Conservation (phyloP, 129 eudicot genomes). For the Pulicaria dysenterica region DNA sequence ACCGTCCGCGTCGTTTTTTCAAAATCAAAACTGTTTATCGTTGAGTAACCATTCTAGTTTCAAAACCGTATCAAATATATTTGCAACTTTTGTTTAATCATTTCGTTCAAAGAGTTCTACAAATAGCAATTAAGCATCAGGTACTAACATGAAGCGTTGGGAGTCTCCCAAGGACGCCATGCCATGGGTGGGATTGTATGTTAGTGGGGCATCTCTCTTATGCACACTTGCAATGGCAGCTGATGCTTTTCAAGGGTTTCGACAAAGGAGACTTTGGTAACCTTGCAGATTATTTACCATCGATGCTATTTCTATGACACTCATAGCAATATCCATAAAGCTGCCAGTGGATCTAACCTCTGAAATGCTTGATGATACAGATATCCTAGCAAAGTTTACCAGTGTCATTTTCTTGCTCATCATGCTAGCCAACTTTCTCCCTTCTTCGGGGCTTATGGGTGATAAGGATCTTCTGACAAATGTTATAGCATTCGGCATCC, state of each 20-base stretch:
- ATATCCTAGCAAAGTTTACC: neutral
- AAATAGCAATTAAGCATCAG: too few species aligned
- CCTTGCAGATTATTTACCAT: slow-evolving; percentile 5
- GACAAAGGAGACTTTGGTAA: slow-evolving; percentile 4
- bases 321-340: neutral
- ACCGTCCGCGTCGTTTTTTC: too few species aligned
- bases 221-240: slow-evolving; percentile 17
- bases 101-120: too few species aligned
- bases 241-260: neutral
- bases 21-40: too few species aligned
- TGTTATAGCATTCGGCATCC: neutral
- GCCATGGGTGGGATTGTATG: too few species aligned
- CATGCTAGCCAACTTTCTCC: neutral
- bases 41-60: too few species aligned
- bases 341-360: neutral
- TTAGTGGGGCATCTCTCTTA: neutral
- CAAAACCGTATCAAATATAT: too few species aligned
- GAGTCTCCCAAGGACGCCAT: neutral
- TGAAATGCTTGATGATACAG: neutral
- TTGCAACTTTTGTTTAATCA: too few species aligned
- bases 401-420: neutral
- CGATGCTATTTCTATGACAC: neutral
- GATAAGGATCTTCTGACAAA: neutral
- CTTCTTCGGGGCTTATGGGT: slow-evolving; percentile 10
- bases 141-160: neutral